Evolutionary conservation across 2,329 filamentous ascomycete species (phyloP), one percentile per base, ranked within the genome.

Genomic region (Ustilaginoidea virens): DNA sequence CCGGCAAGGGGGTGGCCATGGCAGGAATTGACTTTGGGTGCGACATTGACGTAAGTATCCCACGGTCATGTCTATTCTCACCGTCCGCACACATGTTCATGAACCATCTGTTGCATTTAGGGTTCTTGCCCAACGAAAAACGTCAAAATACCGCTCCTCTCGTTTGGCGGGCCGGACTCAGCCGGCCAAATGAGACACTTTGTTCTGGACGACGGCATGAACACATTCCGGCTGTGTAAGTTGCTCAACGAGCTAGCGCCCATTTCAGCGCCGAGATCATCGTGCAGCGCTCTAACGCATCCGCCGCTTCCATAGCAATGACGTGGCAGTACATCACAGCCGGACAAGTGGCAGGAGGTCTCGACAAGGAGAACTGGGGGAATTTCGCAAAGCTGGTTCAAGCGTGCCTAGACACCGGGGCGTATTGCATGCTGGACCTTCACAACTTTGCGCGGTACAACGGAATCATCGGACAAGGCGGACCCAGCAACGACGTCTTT

Each of bases 391-490:
- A 56, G 16, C 49, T 75, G 7, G 54, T 75, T 14, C 60, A 71
- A 38, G 58, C 56, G 16, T 76, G 71, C 39, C 49, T 75, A 12
- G 51, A 44, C 12, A 66, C 66, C 0, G 69, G 68, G 14, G 65
- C 69, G 2, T 50, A 58, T 36, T 76, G 71, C 45, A 66, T 75
- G 41, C 53, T 76, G 31, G 69, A 75, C 33, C 46, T 69, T 17
- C 63, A 69, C 52, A 69, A 69, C 47, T 69, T 59, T 48, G 71
- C 62, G 1, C 60, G 73, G 27, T 77, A 66, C 59, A 64, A 79
- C 38, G 66, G 66, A 3, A 69, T 80, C 37, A 64, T 80, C 32
- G 74, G 74, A 1, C 73, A 79, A 43, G 73, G 71, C 14, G 74
- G 72, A 0, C 71, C 72, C 0, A 61, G 60, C 0, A 61, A 77